Base-by-base conservation (phyloP, 2,329 filamentous ascomycete species). In the Cladophialophora yegresii region DNA sequence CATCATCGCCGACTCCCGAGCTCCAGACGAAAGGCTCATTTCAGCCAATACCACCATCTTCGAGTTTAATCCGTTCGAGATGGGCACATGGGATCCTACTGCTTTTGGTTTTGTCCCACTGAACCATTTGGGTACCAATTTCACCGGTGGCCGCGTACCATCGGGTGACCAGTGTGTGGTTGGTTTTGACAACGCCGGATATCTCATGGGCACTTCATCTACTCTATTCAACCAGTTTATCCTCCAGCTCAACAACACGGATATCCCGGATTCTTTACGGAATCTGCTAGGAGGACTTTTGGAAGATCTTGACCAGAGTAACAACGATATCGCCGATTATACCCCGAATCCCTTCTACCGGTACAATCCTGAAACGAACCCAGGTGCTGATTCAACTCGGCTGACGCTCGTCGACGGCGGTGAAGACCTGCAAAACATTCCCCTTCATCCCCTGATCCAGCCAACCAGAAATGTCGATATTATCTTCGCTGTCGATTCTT, bases 121-220 rank as follows among this genome's bases (percentile, higher is more conserved):
- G 4, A 78, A 86, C 66, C 93, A 88, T 68, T 76, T 93, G 1
- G 91, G 91, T 2, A 90, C 90, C 1, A 87, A 87, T 69, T 92
- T 93, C 75, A 83, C 81, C 45, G 81, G 78, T 5, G 91, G 91
- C 22, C 72, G 74, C 7, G 75, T 95, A 22, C 78, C 84, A 0
- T 73, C 79, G 10, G 75, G 81, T 61, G 83, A 84, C 50, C 74
- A 78, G 30, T 96, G 93, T 73, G 83, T 96, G 16, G 81, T 84
- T 7, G 93, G 93, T 0, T 92, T 92, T 68, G 93, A 96, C 77
- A 92, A 92, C 71, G 84, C 85, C 26, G 91, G 91, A 6, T 96
- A 85, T 73, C 81, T 96, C 28, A 92, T 96, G 86, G 92, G 92
- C 57, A 96, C 92, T 0, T 92, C 89, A 23, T 91, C 88, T 0